Evolutionary conservation across 345 rosid genomes (phyloP), one percentile per base, ranked within the genome.

Genomic region (Salix suchowensis): DNA sequence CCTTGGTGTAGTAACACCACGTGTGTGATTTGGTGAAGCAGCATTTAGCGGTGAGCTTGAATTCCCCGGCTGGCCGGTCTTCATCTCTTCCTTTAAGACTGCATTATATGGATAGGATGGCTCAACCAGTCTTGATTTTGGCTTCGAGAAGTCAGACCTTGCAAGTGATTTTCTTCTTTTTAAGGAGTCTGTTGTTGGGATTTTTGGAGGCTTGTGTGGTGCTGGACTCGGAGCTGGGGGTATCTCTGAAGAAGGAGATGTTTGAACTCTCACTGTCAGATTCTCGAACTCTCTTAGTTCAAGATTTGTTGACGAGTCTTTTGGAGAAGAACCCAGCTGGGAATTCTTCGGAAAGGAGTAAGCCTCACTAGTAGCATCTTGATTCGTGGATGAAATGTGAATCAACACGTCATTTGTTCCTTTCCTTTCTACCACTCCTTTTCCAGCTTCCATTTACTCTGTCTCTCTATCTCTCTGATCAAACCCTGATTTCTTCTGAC

Each of bases 71-170:
- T 34, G 75, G 40, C 61, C 50, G 18, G 50, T 46, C 50, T 46
- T 58, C 40, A 75, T 86, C 70, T 84, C 88, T 76, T 80, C 83
- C 83, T 71, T 72, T 55, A 84, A 40, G 42, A 28, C 71, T 8
- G 80, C 67, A 65, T 83, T 86, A 66, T 68, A 70, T 58, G 74
- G 79, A 74, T 78, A 79, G 0, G 79, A 16, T 28, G 90, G 88
- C 76, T 89, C 93, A 7, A 77, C 81, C 21, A 90, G 77, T 75
- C 91, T 82, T 24, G 93, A 90, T 78, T 90, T 90, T 6, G 93
- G 89, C 87, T 85, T 88, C 0, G 88, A 79, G 77, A 85, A 88
- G 5, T 80, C 79, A 6, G 90, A 89, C 64, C 79, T 79, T 19
- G 70, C 26, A 58, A 86, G 46, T 21, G 89, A 67, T 50, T 46